Conservation (phyloP, 202 grass and related monocot genomes). For the Panicum virgatum region DNA sequence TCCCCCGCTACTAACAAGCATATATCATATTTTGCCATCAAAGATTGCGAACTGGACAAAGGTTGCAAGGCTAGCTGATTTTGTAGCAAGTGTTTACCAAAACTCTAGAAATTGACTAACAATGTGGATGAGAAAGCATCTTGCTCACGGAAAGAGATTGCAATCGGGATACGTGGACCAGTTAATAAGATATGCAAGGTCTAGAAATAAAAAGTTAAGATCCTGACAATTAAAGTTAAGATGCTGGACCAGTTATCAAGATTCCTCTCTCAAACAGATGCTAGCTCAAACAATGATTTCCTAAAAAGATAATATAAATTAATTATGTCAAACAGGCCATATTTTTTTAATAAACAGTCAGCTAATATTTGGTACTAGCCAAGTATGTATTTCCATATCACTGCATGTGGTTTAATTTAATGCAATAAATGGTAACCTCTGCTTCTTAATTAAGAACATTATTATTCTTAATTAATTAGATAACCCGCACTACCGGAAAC, state of each 20-base stretch:
- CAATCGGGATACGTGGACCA: not conserved
- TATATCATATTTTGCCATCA: not conserved
- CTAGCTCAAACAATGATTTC: not conserved
- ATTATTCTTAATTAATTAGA: too few species aligned
- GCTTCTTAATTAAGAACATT: too few species aligned
- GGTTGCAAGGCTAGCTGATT: not conserved
- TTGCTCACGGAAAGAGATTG: not conserved
- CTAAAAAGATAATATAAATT: not conserved
- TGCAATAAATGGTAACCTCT: not conserved
- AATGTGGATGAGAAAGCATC: not conserved
- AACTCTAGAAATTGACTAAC: not conserved
- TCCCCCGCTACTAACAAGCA: not conserved
- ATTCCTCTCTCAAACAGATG: not conserved
- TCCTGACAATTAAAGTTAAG: not conserved
- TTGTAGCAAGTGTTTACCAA: not conserved
- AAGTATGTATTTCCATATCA: not conserved
- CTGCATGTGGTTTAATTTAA: not conserved
- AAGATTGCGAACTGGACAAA: not conserved
- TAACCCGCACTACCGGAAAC: too few species aligned
- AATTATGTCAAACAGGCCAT: not conserved
- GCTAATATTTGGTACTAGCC: not conserved
- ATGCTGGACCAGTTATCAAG: too few species aligned
- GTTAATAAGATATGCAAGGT: not conserved
- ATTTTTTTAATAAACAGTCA: not conserved
- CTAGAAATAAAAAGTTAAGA: not conserved